Evolutionary conservation across 139 green algal species (phyloP).

Genomic region (Coelastrella sp.): DNA sequence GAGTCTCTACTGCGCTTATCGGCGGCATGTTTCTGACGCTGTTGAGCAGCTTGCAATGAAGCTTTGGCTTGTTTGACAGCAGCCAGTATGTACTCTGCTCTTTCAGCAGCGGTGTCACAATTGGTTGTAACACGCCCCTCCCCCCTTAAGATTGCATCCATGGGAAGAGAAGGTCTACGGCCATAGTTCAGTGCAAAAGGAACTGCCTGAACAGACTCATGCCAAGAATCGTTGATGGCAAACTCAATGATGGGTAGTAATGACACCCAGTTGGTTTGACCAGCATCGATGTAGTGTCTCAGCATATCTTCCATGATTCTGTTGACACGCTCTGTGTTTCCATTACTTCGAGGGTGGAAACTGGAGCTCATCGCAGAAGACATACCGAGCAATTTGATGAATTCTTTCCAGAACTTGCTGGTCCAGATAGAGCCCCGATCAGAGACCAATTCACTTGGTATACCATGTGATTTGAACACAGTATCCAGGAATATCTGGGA

Average conservation of each 20-base stretch:
- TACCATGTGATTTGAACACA: slow-evolving; percentile 24
- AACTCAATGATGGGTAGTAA: slow-evolving; percentile 59
- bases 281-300: slow-evolving; percentile 49
- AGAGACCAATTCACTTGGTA: background rate
- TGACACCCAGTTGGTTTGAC: slow-evolving; percentile 64
- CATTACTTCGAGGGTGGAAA: slow-evolving; percentile 58
- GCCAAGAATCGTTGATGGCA: slow-evolving; percentile 61
- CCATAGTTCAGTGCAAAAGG: slow-evolving; percentile 66
- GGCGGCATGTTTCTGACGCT: background rate
- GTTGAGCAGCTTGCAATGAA: background rate
- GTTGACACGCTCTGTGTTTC: slow-evolving; percentile 75
- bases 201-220: slow-evolving; percentile 41
- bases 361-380: slow-evolving; percentile 1
- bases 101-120: slow-evolving; percentile 1
- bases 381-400: background rate
- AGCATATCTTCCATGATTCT: slow-evolving; percentile 69
- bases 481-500: slow-evolving; percentile 8
- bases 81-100: slow-evolving; percentile 3
- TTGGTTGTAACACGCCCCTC: slow-evolving; percentile 22
- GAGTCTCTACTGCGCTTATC: background rate
- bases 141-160: slow-evolving; percentile 11
- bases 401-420: slow-evolving; percentile 10
- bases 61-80: background rate
- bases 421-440: background rate
- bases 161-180: slow-evolving; percentile 35